Conservation (phyloP, 2,329 filamentous ascomycete genomes). For the Lomentospora prolificans region DNA sequence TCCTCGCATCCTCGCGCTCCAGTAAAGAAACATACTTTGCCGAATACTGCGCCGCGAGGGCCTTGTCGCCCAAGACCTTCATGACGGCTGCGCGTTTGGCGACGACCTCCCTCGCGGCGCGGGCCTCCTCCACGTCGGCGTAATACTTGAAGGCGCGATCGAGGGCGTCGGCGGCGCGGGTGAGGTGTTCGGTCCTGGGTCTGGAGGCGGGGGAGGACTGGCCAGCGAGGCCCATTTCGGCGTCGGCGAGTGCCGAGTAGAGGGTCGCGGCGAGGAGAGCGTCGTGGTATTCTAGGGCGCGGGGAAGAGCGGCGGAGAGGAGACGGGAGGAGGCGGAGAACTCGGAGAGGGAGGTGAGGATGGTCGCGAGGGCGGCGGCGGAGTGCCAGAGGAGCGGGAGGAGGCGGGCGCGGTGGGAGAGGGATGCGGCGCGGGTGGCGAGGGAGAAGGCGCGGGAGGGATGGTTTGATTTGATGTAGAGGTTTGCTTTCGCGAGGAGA, state of each 20-base stretch:
- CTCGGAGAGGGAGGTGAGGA: constrained; percentile 61
- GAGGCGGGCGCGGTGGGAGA: constrained; percentile 60
- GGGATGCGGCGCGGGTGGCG: constrained; percentile 62
- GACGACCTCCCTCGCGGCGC: constrained; percentile 68
- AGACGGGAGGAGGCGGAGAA: constrained; percentile 58
- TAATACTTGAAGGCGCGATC: constrained; percentile 56
- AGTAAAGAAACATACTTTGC: constrained; percentile 53
- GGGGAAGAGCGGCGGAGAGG: constrained; percentile 60
- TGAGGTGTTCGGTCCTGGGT: constrained; percentile 45
- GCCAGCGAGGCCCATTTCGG: constrained; percentile 68
- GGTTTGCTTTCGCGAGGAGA: constrained; percentile 60
- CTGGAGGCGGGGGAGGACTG: constrained; percentile 29
- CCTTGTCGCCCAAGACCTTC: constrained; percentile 55
- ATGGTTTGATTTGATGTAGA: constrained; percentile 59
- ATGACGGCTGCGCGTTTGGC: constrained; percentile 74
- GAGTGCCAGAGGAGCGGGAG: constrained; percentile 65
- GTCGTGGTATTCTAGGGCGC: constrained; percentile 63
- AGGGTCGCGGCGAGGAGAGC: constrained; percentile 52
- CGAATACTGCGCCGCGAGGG: constrained; percentile 55
- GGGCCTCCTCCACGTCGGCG: constrained; percentile 51
- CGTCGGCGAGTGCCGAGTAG: constrained; percentile 64
- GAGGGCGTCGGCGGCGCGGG: constrained; percentile 48
- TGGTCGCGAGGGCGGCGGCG: constrained; percentile 53
- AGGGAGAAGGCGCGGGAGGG: constrained; percentile 69
- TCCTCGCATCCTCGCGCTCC: constrained; percentile 16